These are phyloP conservation scores for Sextonia rubra DNA, from an alignment of 164 flowering plant species.

Conservation along the genomic window DNA sequence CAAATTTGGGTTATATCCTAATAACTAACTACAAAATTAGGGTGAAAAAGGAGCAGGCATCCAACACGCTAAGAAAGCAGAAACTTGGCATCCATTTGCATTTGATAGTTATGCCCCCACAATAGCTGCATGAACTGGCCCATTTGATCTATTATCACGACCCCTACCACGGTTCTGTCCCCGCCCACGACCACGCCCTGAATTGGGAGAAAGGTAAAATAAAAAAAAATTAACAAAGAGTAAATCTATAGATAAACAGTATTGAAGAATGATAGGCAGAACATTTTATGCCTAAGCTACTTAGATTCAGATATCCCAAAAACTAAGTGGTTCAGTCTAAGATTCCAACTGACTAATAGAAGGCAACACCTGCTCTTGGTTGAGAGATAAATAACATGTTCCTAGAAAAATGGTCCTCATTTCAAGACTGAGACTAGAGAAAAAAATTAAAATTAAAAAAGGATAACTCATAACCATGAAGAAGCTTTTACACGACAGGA, in stretches of 20 bases:
- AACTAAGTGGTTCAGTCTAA: background rate
- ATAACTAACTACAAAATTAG: background rate
- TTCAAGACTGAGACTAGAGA: too few species aligned
- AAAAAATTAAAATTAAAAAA: too few species aligned
- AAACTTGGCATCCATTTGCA: background rate
- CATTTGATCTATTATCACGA: conserved; percentile 3
- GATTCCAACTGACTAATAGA: too few species aligned
- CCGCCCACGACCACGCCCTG: conserved; percentile 9
- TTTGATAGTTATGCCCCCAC: background rate
- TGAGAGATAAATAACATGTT: too few species aligned
- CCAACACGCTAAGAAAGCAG: conserved; percentile 11
- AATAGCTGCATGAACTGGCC: conserved; percentile 2
- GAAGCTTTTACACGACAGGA: too few species aligned
- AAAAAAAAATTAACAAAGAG: background rate
- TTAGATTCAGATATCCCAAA: background rate
- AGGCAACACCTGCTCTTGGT: too few species aligned
- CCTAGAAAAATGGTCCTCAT: too few species aligned
- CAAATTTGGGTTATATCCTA: conserved; percentile 1
- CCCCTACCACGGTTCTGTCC: conserved; percentile 7
- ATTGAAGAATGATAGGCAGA: background rate
- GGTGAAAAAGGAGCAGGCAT: conserved; percentile 29
- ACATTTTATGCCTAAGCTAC: background rate
- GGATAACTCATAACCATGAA: too few species aligned
- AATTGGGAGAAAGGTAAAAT: background rate
- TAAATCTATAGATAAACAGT: background rate